Conservation (phyloP, 352 stramenopile species). For the Phytophthora hibernalis region DNA sequence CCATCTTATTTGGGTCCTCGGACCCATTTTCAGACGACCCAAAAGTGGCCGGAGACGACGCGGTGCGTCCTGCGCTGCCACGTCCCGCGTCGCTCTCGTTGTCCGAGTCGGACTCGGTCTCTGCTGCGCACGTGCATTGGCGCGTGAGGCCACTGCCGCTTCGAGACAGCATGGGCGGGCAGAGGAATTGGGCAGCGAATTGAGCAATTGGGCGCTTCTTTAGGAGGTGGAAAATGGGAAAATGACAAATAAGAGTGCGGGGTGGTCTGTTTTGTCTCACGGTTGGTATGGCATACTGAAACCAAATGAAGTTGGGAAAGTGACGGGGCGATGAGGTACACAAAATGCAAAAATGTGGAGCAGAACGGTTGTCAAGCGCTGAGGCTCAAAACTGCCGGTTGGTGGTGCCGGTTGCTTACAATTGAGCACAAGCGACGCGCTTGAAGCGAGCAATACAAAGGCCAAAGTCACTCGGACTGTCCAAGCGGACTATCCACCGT, state of each 20-base stretch:
- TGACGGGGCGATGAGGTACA: background rate
- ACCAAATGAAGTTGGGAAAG: slow-evolving; percentile 15
- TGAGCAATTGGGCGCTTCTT: slow-evolving; percentile 12
- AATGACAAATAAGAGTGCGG: background rate
- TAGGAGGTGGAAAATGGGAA: slow-evolving; percentile 8
- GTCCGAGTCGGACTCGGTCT: slow-evolving; percentile 81
- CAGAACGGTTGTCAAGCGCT: too few relatives aligned
- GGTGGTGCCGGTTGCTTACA: slow-evolving; percentile 1
- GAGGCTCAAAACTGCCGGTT: too few relatives aligned
- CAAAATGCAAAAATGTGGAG: too few relatives aligned
- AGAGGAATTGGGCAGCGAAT: background rate
- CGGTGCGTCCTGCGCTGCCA: background rate
- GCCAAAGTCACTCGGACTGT: too few relatives aligned
- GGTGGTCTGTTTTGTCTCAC: slow-evolving; percentile 10
- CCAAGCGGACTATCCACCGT: slow-evolving; percentile 24
- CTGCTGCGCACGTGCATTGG: slow-evolving; percentile 74
- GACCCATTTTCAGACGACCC: slow-evolving; percentile 16
- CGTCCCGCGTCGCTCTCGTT: slow-evolving; percentile 44
- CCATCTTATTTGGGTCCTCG: slow-evolving; percentile 1
- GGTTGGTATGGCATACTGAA: slow-evolving; percentile 12
- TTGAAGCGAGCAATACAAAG: too few relatives aligned
- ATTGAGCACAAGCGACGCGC: too few relatives aligned
- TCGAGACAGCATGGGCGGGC: slow-evolving; percentile 8
- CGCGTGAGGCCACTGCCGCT: slow-evolving; percentile 31
- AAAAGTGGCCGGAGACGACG: slow-evolving; percentile 18